phyloP scores from a whole-genome alignment of 257 asterid genomes.

The Solanum etuberosum region DNA sequence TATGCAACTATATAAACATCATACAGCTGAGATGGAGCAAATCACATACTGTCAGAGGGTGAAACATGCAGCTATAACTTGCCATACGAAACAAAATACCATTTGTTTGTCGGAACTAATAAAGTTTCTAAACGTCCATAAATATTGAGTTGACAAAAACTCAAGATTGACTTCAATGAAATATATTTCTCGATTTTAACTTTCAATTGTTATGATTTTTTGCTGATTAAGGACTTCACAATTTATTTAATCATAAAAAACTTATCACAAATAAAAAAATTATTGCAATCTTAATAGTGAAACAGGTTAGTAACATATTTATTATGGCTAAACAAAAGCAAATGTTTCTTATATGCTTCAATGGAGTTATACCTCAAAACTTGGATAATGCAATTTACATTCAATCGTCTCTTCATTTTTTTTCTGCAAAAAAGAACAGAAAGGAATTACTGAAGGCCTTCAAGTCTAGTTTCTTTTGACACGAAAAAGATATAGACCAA shows the following conservation, averaged over 20 bases:
- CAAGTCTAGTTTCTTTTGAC: neutral
- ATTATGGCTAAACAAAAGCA: neutral
- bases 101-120: neutral
- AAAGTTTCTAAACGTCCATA: neutral
- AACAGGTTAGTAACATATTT: neutral
- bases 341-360: neutral
- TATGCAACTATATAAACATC: neutral
- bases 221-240: neutral
- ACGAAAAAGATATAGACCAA: neutral
- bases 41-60: neutral
- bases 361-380: conserved; percentile 62
- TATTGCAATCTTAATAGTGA: neutral
- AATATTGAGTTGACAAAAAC: neutral
- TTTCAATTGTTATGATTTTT: neutral
- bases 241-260: neutral
- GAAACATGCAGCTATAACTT: neutral
- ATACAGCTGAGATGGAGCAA: neutral
- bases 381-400: conserved; percentile 56
- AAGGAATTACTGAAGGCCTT: neutral
- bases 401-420: conserved; percentile 49
- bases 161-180: neutral
- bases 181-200: neutral
- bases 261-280: neutral
- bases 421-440: conserved; percentile 41
- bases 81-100: neutral